Evolutionary conservation across 805 yeast genomes (phyloP), one percentile per base, ranked within the genome.

Genomic region (Ogataea nakhonphanomensis): DNA sequence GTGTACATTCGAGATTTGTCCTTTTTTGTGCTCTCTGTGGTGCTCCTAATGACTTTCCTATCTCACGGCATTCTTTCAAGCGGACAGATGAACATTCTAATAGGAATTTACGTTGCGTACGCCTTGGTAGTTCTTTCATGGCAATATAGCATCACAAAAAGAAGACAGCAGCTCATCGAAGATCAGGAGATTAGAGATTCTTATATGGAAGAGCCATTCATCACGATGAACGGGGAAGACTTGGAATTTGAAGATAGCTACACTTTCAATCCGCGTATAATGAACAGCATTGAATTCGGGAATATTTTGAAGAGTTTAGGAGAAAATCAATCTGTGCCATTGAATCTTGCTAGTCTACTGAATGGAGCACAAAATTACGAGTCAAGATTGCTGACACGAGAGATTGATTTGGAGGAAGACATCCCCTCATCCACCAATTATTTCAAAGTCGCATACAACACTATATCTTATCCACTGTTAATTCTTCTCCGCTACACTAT

Each of bases 1-100:
- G 59, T 64, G 10, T 86, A 84, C 54, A 11, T 80, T 1, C 67
- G 91, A 47, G 97, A 93, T 55, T 54, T 78, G 1, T 42, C 58
- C 0, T 78, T 85, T 54, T 83, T 89, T 51, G 54, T 75, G 1
- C 48, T 69, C 0, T 70, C 89, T 2, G 62, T 79, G 2, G 23
- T 70, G 1, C 48, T 82, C 11, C 59, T 84, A 0, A 50, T 81
- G 10, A 44, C 61, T 4, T 69, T 79, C 35, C 58, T 84, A 3
- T 40, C 65, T 2, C 78, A 74, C 54, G 82, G 83, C 0, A 60
- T 62, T 8, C 59, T 93, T 8, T 66, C 72, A 30, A 54, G 71
- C 10, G 50, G 67, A 59, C 81, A 79, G 49, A 80, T 93, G 47
- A 27, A 71, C 1, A 46, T 71, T 7, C 70, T 90, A 70, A 65